Conservation (phyloP, 805 yeast genomes). For the Lachancea nothofagi region DNA sequence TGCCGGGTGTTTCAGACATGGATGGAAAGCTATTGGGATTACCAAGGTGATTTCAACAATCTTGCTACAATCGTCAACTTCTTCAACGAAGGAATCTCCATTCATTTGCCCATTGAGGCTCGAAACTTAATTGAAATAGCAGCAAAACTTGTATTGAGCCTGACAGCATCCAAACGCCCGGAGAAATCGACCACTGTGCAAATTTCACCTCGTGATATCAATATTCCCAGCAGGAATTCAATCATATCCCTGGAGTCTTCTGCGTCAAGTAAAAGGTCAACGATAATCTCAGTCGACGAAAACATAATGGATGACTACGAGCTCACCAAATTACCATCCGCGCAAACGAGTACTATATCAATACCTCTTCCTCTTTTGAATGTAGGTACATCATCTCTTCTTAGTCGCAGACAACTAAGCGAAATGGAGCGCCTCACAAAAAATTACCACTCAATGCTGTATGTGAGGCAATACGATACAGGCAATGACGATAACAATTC, state of each 20-base stretch:
- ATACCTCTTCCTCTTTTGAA: slow-evolving; percentile 28
- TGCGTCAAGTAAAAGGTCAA: slow-evolving; percentile 23
- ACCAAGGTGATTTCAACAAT: slow-evolving; percentile 49
- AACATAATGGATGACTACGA: slow-evolving; percentile 57
- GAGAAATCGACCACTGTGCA: slow-evolving; percentile 31
- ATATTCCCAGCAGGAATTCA: slow-evolving; percentile 24
- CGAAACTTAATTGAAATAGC: slow-evolving; percentile 56
- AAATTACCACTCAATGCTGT: slow-evolving; percentile 48
- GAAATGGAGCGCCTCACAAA: slow-evolving; percentile 44
- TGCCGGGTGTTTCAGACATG: slow-evolving; percentile 69
- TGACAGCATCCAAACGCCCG: slow-evolving; percentile 45
- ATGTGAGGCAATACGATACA: too few species aligned
- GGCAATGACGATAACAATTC: too few species aligned
- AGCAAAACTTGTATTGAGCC: slow-evolving; percentile 45
- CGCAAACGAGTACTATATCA: slow-evolving; percentile 39
- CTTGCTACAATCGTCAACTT: slow-evolving; percentile 70
- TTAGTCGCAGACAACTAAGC: slow-evolving; percentile 33
- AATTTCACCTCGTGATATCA: slow-evolving; percentile 48
- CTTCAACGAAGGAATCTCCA: slow-evolving; percentile 70
- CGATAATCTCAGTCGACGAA: slow-evolving; percentile 34
- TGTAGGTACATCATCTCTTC: slow-evolving; percentile 34
- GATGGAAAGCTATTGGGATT: slow-evolving; percentile 89
- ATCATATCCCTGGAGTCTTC: slow-evolving; percentile 26
- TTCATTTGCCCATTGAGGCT: slow-evolving; percentile 58
- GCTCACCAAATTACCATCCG: slow-evolving; percentile 39